Evolutionary conservation across 495 filamentous ascomycete species (phyloP), one percentile per base, ranked within the genome.

Genomic region (Niebla homalea): DNA sequence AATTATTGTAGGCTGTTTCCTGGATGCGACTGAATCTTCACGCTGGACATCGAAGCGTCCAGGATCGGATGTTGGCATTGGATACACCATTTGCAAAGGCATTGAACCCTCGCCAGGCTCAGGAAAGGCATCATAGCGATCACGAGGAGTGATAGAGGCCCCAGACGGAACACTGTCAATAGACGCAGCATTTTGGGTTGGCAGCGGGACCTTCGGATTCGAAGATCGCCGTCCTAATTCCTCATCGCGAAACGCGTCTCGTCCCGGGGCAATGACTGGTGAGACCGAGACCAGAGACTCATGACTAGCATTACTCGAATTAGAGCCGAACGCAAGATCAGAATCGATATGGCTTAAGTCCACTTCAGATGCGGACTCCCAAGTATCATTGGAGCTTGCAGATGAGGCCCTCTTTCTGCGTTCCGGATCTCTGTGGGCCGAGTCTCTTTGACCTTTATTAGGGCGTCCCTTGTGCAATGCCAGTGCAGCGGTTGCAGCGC

Each of bases 21-120:
- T 60, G 48, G 71, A 67, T n/a, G 69, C 66, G 38, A 66, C 62
- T 15, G 80, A 73, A 43, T 68, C 70, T 16, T 72, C 62, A 10
- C 62, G 59, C 20, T 61, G 65, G 51, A 67, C 74, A 46, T 82
- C 80, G 55, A 77, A 83, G 37, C 68, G 72, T 26, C 66, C 66
- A 4, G 76, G 76, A 57, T 85, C 82, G 11, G 70, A 70, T 19
- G 78, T 84, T 22, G 80, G 71, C 36, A 81, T 57, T 8, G 83
- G 78, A 66, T 70, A 62, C 60, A 75, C 65, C 38, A 72, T 66
- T 50, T 73, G 71, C 6, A 61, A 38, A 5, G 56, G 58, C 42
- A 75, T 64, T 46, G 63, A 66, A 22, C 59, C 67, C 21, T 53
- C 51, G 37, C 65, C 64, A 45, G 57, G 65, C 47, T 60, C 58